A percentile compares a stretch with the other conserved stretches of the same genome.
These are phyloP conservation scores for Podaxis sp. DNA, from an alignment of 768 basidiomycete genomes.

Conservation along the genomic window DNA sequence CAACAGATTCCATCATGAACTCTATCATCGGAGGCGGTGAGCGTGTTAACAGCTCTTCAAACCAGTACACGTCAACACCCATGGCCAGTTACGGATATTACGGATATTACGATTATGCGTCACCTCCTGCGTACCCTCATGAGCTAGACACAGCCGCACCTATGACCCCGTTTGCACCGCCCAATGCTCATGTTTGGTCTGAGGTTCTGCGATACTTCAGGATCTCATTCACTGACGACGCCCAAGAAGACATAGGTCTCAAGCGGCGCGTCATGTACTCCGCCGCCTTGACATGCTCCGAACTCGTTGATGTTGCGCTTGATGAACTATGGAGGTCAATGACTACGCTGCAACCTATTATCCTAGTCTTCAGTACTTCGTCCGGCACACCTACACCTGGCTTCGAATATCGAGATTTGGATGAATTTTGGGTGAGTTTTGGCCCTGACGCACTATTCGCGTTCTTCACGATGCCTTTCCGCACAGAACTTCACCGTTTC, in stretches of 20 bases:
- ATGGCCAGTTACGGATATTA: not conserved
- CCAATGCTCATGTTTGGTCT: not conserved
- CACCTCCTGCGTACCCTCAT: not conserved
- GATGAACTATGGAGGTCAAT: not conserved
- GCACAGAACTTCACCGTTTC: not conserved
- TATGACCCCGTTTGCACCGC: not conserved
- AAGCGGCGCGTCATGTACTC: not conserved
- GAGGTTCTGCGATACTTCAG: not conserved
- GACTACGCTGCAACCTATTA: not conserved
- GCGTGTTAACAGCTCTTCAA: too few relatives aligned
- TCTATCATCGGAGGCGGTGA: too few relatives aligned
- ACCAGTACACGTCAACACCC: not conserved
- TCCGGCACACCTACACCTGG: not conserved
- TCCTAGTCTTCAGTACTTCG: not conserved
- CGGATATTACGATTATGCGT: not conserved
- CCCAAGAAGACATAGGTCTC: not conserved
- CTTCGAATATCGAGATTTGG: not conserved
- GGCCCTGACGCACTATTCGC: too few relatives aligned
- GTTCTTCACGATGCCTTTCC: too few relatives aligned
- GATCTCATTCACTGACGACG: not conserved
- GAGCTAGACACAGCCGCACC: not conserved
- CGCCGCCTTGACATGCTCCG: not conserved
- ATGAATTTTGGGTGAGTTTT: not conserved
- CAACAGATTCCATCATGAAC: not conserved
- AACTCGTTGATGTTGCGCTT: not conserved